Conservation (phyloP, 352 stramenopile species). For the Phytophthora hibernalis region DNA sequence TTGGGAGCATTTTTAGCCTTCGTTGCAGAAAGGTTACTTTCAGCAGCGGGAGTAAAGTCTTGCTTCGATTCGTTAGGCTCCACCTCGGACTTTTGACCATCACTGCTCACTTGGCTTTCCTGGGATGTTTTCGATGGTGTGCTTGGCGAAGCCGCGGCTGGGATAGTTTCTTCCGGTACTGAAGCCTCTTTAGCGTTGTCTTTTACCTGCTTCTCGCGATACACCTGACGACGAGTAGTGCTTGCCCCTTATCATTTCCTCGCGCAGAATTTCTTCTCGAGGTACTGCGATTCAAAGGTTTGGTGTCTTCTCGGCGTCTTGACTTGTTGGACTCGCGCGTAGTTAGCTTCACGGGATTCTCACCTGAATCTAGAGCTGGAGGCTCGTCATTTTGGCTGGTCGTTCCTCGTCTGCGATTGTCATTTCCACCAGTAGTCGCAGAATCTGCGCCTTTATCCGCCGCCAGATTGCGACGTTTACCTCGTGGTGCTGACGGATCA, state of each 20-base stretch:
- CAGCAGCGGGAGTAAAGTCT: neutral
- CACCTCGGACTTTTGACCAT: conserved; percentile 4
- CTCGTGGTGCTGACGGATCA: conserved; percentile 24
- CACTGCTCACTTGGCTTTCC: conserved; percentile 7
- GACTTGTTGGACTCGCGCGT: conserved; percentile 14
- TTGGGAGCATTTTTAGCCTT: neutral
- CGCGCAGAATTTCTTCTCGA: conserved; percentile 30
- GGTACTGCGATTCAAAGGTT: conserved; percentile 31
- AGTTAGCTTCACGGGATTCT: conserved; percentile 20
- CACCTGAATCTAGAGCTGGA: conserved; percentile 23
- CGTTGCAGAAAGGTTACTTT: neutral
- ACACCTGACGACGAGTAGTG: conserved; percentile 54
- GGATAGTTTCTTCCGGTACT: neutral
- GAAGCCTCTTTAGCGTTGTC: conserved; percentile 21
- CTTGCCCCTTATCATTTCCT: conserved; percentile 32
- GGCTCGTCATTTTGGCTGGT: conserved; percentile 25
- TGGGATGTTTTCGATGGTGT: conserved; percentile 12
- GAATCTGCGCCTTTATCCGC: conserved; percentile 9
- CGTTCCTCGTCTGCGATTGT: conserved; percentile 9
- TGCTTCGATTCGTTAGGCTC: conserved; percentile 4
- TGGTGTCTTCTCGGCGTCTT: conserved; percentile 32
- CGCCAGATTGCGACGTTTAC: conserved; percentile 28
- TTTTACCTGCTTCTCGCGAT: conserved; percentile 65
- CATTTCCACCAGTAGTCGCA: conserved; percentile 17
- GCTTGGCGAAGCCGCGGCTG: conserved; percentile 5